These are phyloP conservation scores for Drechmeria coniospora DNA, from an alignment of 2,329 filamentous ascomycete species.

Conservation along the genomic window DNA sequence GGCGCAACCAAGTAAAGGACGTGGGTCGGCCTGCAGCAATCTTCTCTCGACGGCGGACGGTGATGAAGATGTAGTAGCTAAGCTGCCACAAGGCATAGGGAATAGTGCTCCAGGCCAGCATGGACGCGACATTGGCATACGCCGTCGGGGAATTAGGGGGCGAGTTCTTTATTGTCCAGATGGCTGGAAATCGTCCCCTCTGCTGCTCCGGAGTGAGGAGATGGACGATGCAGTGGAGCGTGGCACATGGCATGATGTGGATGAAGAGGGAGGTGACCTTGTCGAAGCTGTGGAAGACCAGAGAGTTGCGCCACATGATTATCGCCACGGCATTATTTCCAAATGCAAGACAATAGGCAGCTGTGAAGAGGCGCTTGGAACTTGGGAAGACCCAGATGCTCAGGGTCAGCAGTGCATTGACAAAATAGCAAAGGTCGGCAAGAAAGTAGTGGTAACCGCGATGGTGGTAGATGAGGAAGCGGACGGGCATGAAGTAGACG, in stretches of 20 bases:
- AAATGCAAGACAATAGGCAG: slow-evolving; percentile 80
- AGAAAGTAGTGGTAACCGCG: slow-evolving; percentile 95
- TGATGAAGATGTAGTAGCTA: slow-evolving; percentile 87
- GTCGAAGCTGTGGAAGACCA: slow-evolving; percentile 97
- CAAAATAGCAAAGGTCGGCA: slow-evolving; percentile 95
- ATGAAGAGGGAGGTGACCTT: slow-evolving; percentile 98
- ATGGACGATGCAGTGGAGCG: slow-evolving; percentile 84
- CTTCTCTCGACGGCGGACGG: slow-evolving; percentile 83
- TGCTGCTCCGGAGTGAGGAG: slow-evolving; percentile 53
- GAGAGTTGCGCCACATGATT: slow-evolving; percentile 96
- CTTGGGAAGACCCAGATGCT: slow-evolving; percentile 81
- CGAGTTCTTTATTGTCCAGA: slow-evolving; percentile 63
- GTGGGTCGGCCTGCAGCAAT: slow-evolving; percentile 92
- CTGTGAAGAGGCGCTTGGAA: slow-evolving; percentile 83
- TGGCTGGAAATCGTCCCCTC: slow-evolving; percentile 60
- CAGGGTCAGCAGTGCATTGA: slow-evolving; percentile 72
- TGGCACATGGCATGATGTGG: slow-evolving; percentile 95
- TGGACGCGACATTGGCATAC: slow-evolving; percentile 61
- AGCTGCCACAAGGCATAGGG: slow-evolving; percentile 92
- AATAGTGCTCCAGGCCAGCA: slow-evolving; percentile 88
- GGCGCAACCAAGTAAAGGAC: slow-evolving; percentile 92
- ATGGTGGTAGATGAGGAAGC: slow-evolving; percentile 78
- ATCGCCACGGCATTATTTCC: slow-evolving; percentile 97
- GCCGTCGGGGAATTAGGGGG: slow-evolving; percentile 59
- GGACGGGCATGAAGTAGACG: slow-evolving; percentile 92